Conservation (phyloP, 306 rosid genomes). For the Sechiopsis laciniata region DNA sequence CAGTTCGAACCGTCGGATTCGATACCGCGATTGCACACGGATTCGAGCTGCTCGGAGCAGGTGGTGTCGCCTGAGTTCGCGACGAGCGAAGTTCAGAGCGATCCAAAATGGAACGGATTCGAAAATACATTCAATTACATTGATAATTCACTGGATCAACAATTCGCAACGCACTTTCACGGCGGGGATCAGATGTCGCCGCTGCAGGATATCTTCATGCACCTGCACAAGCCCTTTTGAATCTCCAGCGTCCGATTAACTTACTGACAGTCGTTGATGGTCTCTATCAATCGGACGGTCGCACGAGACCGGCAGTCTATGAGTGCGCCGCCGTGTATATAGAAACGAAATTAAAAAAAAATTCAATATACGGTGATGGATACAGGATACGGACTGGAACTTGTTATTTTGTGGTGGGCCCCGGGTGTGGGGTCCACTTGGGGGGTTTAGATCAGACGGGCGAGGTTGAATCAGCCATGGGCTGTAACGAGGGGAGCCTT, state of each 20-base stretch:
- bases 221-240: slow-evolving; percentile 51
- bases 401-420: too few relatives aligned
- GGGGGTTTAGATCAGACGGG: too few relatives aligned
- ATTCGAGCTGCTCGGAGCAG: slow-evolving; percentile 96
- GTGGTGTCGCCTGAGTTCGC: slow-evolving; percentile 90
- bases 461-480: too few relatives aligned
- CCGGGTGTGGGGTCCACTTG: not conserved
- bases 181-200: slow-evolving; percentile 65
- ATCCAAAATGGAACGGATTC: slow-evolving; percentile 81
- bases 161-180: slow-evolving; percentile 49
- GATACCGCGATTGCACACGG: slow-evolving; percentile 76
- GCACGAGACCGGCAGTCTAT: too few relatives aligned
- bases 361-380: not conserved
- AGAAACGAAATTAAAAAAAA: not conserved
- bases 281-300: slow-evolving; percentile 12
- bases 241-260: not conserved
- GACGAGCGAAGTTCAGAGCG: slow-evolving; percentile 81
- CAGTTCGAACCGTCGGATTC: slow-evolving; percentile 71
- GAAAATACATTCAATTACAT: slow-evolving; percentile 65
- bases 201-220: slow-evolving; percentile 81
- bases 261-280: slow-evolving; percentile 15
- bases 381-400: too few relatives aligned
- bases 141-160: slow-evolving; percentile 39
- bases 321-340: not conserved
- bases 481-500: not conserved